Base-by-base conservation (phyloP, 2,329 filamentous ascomycete genomes). In the Fusarium concolor region DNA sequence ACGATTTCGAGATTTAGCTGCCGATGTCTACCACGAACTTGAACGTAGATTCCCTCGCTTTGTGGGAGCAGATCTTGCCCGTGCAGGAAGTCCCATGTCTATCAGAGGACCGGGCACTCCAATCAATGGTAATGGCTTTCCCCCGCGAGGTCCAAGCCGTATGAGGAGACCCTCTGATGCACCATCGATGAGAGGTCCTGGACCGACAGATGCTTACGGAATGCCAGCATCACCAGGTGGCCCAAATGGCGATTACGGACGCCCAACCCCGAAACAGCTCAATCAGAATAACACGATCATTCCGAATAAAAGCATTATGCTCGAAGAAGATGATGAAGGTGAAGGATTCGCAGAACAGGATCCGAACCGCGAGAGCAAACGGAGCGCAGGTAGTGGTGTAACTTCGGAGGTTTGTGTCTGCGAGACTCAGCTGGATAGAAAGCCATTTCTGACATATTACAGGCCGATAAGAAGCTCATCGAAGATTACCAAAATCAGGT, bases 261-360 rank as follows among this genome's bases (percentile, higher is more conserved):
- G 92, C 44, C 94, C 94, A 6, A 87, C 92, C 70, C 91, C 92
- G 17, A 97, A 96, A 76, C 94, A 94, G 37, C 94, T 97, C 70
- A 80, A 79, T 46, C 94, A 97, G 76, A 95, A 92, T 76, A 98
- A 97, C 76, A 98, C 94, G 0, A 97, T 98, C 74, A 92, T 98
- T 31, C 96, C 96, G 1, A 98, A 97, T 77, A 99, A 98, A 81
- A 97, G 95, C 74, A 97, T 92, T 1, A 94, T 98, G 90, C 89
- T 98, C 2, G 96, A 99, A 78, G 96, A 98, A 76, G 94, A 97
- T 69, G 94, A 97, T 71, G 92, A 93, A 67, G 84, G 84, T 49
- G 85, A 74, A 45, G 85, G 87, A 4, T 92, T 92, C 76, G 87
- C 86, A 28, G 75, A 76, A 22, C 67, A 72, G 29, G 67, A 62